phyloP scores from a whole-genome alignment of 2,329 filamentous ascomycete species.

The Pseudogymnoascus sp. region DNA sequence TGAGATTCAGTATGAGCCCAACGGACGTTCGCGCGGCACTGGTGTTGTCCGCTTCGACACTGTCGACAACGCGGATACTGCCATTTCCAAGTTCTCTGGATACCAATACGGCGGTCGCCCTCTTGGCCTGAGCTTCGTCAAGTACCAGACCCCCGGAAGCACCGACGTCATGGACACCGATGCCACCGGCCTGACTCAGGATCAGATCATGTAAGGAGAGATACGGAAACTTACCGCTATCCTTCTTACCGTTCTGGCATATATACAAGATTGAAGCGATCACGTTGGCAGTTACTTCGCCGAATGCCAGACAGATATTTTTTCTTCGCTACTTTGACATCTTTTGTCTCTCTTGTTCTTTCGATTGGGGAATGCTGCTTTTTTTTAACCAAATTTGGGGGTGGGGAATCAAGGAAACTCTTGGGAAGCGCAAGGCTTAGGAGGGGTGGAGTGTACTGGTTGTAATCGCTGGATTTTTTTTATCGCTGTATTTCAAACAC shows the following conservation, averaged over 20 bases:
- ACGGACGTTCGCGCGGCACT: constrained; percentile 86
- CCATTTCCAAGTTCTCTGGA: constrained; percentile 93
- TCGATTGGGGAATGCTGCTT: not conserved
- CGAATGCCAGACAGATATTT: not conserved
- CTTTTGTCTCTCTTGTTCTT: not conserved
- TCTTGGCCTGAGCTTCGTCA: constrained; percentile 86
- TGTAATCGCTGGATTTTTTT: constrained; percentile 1
- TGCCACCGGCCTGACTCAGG: constrained; percentile 76
- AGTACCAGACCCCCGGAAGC: constrained; percentile 65
- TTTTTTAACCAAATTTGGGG: not conserved
- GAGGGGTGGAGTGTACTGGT: not conserved
- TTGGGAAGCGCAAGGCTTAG: too few relatives aligned
- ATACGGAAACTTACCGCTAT: not conserved
- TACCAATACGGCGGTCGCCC: constrained; percentile 96
- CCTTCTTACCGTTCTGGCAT: not conserved
- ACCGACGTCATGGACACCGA: constrained; percentile 75
- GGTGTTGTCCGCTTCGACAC: constrained; percentile 93
- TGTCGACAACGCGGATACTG: constrained; percentile 77
- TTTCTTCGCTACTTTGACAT: not conserved
- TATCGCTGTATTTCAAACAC: not conserved
- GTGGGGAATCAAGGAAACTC: not conserved
- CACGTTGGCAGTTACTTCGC: not conserved
- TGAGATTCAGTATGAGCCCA: constrained; percentile 98
- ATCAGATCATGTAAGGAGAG: constrained; percentile 81
- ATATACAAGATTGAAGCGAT: not conserved